Evolutionary conservation across 2,329 filamentous ascomycete species (phyloP).

Genomic region (Leptodontidium sp.): DNA sequence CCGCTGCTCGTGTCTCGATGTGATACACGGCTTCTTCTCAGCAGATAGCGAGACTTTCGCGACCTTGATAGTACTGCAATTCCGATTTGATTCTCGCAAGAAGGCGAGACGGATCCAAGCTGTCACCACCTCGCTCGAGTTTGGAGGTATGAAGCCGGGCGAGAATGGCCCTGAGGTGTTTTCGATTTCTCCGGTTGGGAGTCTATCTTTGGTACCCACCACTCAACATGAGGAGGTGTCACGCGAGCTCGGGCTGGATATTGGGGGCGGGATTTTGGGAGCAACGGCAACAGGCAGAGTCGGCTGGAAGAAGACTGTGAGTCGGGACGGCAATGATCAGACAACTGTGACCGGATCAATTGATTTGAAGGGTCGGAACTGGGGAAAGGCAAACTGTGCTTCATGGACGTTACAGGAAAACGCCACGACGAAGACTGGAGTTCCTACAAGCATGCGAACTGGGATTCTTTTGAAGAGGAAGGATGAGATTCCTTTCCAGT

Average conservation of each 20-base stretch:
- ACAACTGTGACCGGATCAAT: slow-evolving; percentile 35
- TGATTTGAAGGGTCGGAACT: slow-evolving; percentile 35
- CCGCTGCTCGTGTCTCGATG: slow-evolving; percentile 40
- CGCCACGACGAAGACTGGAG: slow-evolving; percentile 35
- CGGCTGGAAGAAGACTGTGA: slow-evolving; percentile 12
- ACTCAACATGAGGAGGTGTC: slow-evolving; percentile 19
- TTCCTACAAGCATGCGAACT: slow-evolving; percentile 37
- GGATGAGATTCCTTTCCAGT: slow-evolving; percentile 43
- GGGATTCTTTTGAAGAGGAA: slow-evolving; percentile 42
- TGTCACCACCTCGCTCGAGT: slow-evolving; percentile 38
- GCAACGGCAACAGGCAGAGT: slow-evolving; percentile 14
- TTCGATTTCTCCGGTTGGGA: slow-evolving; percentile 14
- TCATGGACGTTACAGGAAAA: slow-evolving; percentile 45
- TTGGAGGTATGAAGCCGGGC: slow-evolving; percentile 26
- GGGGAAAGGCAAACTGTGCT: slow-evolving; percentile 33
- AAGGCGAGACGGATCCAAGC: slow-evolving; percentile 39
- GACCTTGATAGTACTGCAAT: slow-evolving; percentile 42
- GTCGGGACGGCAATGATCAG: slow-evolving; percentile 14
- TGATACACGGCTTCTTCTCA: slow-evolving; percentile 41
- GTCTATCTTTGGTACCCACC: slow-evolving; percentile 14
- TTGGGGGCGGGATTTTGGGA: slow-evolving; percentile 9
- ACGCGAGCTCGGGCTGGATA: not conserved
- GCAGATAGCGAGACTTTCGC: slow-evolving; percentile 35
- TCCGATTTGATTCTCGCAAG: slow-evolving; percentile 42
- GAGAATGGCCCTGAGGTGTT: slow-evolving; percentile 30